Percentiles rank a stretch among this genome's conserved stretches.
Conservation (phyloP, 2,329 filamentous ascomycete genomes). For the Epichloe bromicola region DNA sequence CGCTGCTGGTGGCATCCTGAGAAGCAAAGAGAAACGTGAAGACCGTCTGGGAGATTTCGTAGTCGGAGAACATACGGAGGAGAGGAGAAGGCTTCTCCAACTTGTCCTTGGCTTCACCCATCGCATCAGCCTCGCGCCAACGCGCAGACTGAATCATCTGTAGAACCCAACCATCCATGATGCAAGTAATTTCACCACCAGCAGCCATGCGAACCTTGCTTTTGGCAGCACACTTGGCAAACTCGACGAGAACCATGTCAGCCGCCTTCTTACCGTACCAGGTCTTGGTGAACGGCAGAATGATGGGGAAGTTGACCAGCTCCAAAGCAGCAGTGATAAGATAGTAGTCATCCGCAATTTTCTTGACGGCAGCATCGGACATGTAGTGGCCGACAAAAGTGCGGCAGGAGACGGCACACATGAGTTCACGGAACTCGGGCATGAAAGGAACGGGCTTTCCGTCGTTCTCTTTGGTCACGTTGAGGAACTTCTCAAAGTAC, state of each 20-base stretch:
- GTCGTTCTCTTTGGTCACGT: conserved; percentile 57
- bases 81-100: conserved; percentile 72
- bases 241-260: conserved; percentile 82
- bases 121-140: conserved; percentile 67
- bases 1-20: conserved; percentile 91
- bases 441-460: conserved; percentile 78
- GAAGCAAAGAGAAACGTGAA: conserved; percentile 97
- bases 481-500: conserved; percentile 70
- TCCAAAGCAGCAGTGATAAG: conserved; percentile 91
- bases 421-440: conserved; percentile 82
- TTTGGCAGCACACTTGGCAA: conserved; percentile 83
- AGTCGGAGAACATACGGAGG: conserved; percentile 77
- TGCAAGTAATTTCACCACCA: conserved; percentile 76
- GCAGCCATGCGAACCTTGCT: conserved; percentile 84
- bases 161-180: conserved; percentile 91
- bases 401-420: conserved; percentile 87
- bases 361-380: conserved; percentile 77
- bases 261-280: conserved; percentile 96
- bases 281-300: conserved; percentile 85
- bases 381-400: conserved; percentile 98
- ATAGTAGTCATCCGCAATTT: conserved; percentile 94
- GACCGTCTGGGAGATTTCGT: conserved; percentile 83
- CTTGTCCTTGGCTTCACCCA: conserved; percentile 53
- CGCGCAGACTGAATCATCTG: conserved; percentile 73
- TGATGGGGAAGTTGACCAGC: conserved; percentile 96